Base-by-base conservation (phyloP, 352 stramenopile genomes). In the Phytopythium aichiense region DNA sequence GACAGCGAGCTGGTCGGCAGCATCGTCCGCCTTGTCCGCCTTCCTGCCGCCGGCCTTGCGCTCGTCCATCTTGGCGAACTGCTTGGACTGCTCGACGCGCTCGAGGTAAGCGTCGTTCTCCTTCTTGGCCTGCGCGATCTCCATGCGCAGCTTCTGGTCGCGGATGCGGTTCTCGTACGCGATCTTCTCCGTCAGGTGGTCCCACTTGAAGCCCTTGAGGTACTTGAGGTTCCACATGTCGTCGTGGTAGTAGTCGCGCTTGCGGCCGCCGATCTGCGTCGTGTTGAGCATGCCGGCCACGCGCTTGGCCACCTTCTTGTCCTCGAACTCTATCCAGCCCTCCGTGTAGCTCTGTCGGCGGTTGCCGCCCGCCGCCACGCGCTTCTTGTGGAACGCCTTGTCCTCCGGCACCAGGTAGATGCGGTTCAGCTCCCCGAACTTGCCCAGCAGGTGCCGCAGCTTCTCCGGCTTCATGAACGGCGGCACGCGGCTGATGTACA, bases 201-300 rank as follows among this genome's bases (percentile, higher is more conserved):
- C 85, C 98, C 98, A 99, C 74, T 99, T 98, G 74, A 99, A 99
- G 23, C 96, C 95, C 43, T 90, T 92, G 64, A 99, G 80, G 81
- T 99, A 99, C 79, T 99, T 99, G 63, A 99, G 76, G 73, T 98
- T 99, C 98, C 98, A 99, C 33, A 99, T 91, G 72, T 99, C 90
- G 69, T 98, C 96, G 72, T 98, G 95, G 88, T 98, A 99, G 72
- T 98, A 98, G 56, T 94, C 84, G 64, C 88, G 88, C 66, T 98
- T 97, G 63, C 98, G 98, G 56, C 93, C 91, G 57, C 93, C 94
- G 35, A 97, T 95, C 63, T 84, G 77, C 52, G 78, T 81, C 70
- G 90, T 97, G 79, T 99, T 99, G 58, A 99, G 83, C 67, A 89
- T 86, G 61, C 87, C 83, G 20, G 93, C 97, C 53, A 98, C 87